These are phyloP conservation scores for Vicia villosa DNA, from an alignment of 306 rosid genomes.

Conservation along the genomic window DNA sequence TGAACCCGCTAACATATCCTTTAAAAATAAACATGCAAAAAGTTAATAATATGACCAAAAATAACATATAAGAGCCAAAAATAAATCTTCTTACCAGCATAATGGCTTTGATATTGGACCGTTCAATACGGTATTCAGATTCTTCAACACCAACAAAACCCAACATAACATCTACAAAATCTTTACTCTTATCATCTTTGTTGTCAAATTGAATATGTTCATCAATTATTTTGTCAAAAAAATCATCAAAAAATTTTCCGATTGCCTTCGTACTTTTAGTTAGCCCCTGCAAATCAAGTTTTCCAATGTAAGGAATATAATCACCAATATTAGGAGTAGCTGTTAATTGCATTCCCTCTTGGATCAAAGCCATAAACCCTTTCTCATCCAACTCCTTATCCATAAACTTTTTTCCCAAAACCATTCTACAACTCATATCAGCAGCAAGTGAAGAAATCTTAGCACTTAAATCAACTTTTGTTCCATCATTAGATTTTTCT, in stretches of 20 bases:
- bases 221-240: slow-evolving; percentile 63
- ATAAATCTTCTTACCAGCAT: too few relatives aligned
- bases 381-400: slow-evolving; percentile 54
- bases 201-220: slow-evolving; percentile 51
- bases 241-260: slow-evolving; percentile 51
- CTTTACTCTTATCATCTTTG: slow-evolving; percentile 43
- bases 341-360: slow-evolving; percentile 41
- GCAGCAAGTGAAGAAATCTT: slow-evolving; percentile 40
- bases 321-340: slow-evolving; percentile 56
- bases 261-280: slow-evolving; percentile 47
- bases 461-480: slow-evolving; percentile 52
- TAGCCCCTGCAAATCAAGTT: slow-evolving; percentile 65
- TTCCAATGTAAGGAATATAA: slow-evolving; percentile 55
- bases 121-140: slow-evolving; percentile 56
- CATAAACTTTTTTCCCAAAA: slow-evolving; percentile 59
- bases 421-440: slow-evolving; percentile 55
- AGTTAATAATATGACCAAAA: neutral
- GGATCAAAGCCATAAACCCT: slow-evolving; percentile 56
- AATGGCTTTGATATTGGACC: slow-evolving; percentile 62
- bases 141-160: slow-evolving; percentile 47
- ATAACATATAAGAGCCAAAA: too few relatives aligned
- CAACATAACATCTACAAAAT: slow-evolving; percentile 71
- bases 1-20: slow-evolving; percentile 62
- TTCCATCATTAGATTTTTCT: slow-evolving; percentile 41
- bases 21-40: neutral